These are phyloP conservation scores for Agrocybe pediades DNA, from an alignment of 768 basidiomycete genomes.

Conservation along the genomic window DNA sequence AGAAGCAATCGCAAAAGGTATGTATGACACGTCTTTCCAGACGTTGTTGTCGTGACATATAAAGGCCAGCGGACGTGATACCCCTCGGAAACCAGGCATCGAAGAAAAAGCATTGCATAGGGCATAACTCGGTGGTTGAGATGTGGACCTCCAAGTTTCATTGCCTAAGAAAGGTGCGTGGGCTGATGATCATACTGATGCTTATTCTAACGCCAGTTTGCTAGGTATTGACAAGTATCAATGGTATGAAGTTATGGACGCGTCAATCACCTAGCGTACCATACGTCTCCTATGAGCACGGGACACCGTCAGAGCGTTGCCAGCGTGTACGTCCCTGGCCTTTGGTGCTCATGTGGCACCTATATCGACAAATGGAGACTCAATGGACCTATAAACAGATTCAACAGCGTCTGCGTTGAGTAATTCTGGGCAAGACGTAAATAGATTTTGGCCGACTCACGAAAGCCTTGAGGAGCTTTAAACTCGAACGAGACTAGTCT, in stretches of 20 bases:
- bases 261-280: background rate
- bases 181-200: background rate
- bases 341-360: background rate
- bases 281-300: background rate
- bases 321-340: background rate
- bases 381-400: background rate
- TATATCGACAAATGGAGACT: background rate
- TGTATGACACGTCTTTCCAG: background rate
- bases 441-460: constrained; percentile 3
- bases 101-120: no score
- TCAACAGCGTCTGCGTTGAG: background rate
- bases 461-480: constrained; percentile 9
- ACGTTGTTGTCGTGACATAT: background rate
- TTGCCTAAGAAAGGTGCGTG: background rate
- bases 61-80: no score
- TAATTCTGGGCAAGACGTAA: constrained; percentile 3
- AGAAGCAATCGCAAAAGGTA: constrained; percentile 13
- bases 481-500: constrained; percentile 8
- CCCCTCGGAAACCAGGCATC: no score
- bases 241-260: background rate
- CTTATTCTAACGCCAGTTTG: no score
- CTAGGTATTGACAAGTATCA: background rate
- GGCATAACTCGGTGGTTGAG: no score
- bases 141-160: no score
- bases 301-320: background rate